Evolutionary conservation across 805 yeast genomes (phyloP).

Genomic region (Myxozyma mucilagina): DNA sequence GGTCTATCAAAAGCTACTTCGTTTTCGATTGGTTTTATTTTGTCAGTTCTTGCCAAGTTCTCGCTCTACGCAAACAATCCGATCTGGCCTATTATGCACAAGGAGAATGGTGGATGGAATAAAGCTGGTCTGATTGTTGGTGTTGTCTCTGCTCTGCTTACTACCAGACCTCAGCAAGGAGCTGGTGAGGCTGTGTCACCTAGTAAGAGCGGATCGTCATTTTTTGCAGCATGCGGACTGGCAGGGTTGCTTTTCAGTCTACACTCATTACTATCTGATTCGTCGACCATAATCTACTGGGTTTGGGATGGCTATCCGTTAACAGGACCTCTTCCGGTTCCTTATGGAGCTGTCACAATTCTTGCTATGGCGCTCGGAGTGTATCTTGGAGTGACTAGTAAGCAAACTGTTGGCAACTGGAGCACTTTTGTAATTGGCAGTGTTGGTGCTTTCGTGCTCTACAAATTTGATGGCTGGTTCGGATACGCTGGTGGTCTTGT

Average conservation of each 20-base stretch:
- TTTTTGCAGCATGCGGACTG: slow-evolving; percentile 64
- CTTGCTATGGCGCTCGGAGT: slow-evolving; percentile 59
- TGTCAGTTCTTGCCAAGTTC: slow-evolving; percentile 73
- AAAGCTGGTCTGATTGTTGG: slow-evolving; percentile 67
- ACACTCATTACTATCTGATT: slow-evolving; percentile 75
- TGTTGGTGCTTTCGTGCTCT: slow-evolving; percentile 54
- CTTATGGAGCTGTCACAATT: slow-evolving; percentile 71
- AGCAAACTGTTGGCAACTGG: slow-evolving; percentile 31
- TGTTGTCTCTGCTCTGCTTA: slow-evolving; percentile 51
- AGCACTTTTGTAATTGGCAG: slow-evolving; percentile 48
- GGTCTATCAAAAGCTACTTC: slow-evolving; percentile 53
- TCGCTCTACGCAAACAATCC: slow-evolving; percentile 86
- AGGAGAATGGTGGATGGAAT: slow-evolving; percentile 83
- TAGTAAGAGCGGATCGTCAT: slow-evolving; percentile 26
- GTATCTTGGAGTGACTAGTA: slow-evolving; percentile 45
- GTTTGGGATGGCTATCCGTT: slow-evolving; percentile 94
- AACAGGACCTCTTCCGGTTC: slow-evolving; percentile 83
- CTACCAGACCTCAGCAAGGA: slow-evolving; percentile 46
- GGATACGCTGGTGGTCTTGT: slow-evolving; percentile 74
- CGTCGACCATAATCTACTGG: slow-evolving; percentile 88
- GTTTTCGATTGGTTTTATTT: slow-evolving; percentile 67
- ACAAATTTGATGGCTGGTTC: slow-evolving; percentile 60
- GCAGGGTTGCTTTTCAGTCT: slow-evolving; percentile 74
- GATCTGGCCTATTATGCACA: slow-evolving; percentile 92
- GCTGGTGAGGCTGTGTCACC: slow-evolving; percentile 18